Evolutionary conservation across 1,284 basidiomycete species (phyloP).

Genomic region (Ganoderma sinense): DNA sequence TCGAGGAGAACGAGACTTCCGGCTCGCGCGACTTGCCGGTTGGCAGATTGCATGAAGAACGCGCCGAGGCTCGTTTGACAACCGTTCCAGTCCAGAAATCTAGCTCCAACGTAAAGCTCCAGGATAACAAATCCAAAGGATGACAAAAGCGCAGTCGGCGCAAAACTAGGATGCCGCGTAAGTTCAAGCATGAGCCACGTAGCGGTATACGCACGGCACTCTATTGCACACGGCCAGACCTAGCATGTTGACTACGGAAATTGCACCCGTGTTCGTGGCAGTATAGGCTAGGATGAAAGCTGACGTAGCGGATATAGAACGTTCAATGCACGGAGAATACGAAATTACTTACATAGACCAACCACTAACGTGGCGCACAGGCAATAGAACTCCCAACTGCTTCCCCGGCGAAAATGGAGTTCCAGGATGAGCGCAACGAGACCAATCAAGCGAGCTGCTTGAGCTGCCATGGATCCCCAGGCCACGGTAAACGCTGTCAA

Average conservation of each 20-base stretch:
- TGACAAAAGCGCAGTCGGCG: constrained; percentile 51
- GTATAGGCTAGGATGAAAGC: constrained; percentile 53
- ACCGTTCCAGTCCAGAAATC: constrained; percentile 31
- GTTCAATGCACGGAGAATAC: not conserved
- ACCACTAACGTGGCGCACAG: constrained; percentile 46
- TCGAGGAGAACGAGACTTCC: constrained; percentile 55
- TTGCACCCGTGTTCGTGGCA: constrained; percentile 48
- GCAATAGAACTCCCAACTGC: constrained; percentile 44
- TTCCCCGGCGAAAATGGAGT: constrained; percentile 44
- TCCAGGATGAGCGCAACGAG: constrained; percentile 52
- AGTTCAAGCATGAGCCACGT: not conserved
- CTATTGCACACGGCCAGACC: constrained; percentile 30
- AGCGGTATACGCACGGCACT: not conserved
- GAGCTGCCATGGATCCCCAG: constrained; percentile 54
- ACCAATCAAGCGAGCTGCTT: constrained; percentile 52
- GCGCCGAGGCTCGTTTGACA: constrained; percentile 35
- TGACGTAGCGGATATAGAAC: constrained; percentile 31
- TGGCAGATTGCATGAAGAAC: constrained; percentile 41
- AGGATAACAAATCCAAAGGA: constrained; percentile 50
- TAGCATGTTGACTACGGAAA: constrained; percentile 26
- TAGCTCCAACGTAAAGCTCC: constrained; percentile 50
- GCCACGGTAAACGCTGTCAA: constrained; percentile 57
- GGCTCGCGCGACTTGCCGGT: constrained; percentile 28
- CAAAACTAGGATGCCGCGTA: constrained; percentile 31
- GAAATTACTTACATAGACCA: constrained; percentile 47